Conservation (phyloP, 768 basidiomycete species). For the Macrolepiota albuminosa region DNA sequence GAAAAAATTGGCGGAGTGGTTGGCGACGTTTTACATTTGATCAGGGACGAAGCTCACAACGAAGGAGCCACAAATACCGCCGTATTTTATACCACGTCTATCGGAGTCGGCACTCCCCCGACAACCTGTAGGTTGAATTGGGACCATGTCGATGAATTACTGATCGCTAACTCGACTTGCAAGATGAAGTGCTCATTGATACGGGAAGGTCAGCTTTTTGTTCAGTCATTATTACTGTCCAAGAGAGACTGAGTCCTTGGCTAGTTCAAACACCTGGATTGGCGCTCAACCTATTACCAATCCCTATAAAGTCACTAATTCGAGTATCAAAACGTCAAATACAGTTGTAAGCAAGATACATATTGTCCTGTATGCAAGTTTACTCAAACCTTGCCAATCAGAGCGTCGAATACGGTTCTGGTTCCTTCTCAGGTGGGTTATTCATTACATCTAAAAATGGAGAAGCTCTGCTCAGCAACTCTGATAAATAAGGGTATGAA, state of each 20-base stretch:
- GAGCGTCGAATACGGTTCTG: slow-evolving; percentile 59
- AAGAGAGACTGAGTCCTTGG: neutral
- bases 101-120: slow-evolving; percentile 51
- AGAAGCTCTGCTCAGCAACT: neutral
- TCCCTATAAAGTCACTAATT: slow-evolving; percentile 41
- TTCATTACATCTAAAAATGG: slow-evolving; percentile 9
- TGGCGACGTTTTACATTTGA: no score
- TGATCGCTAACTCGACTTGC: neutral
- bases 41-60: slow-evolving; percentile 31
- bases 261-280: slow-evolving; percentile 68
- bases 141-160: neutral
- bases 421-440: slow-evolving; percentile 44
- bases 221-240: neutral
- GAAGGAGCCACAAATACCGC: slow-evolving; percentile 28
- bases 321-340: slow-evolving; percentile 41
- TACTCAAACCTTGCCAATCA: slow-evolving; percentile 12
- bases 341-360: slow-evolving; percentile 37
- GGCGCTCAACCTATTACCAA: slow-evolving; percentile 34
- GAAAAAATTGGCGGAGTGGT: slow-evolving; percentile 20
- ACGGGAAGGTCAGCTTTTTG: slow-evolving; percentile 42
- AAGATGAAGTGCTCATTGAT: slow-evolving; percentile 55
- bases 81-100: slow-evolving; percentile 38
- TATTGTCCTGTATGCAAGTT: neutral
- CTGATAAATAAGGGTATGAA: slow-evolving; percentile 30
- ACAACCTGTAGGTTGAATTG: slow-evolving; percentile 36